A percentile compares a stretch with the other conserved stretches of the same genome.
Conservation (phyloP, 192 early-diverging fungal genomes). For the Coemansia sp. region DNA sequence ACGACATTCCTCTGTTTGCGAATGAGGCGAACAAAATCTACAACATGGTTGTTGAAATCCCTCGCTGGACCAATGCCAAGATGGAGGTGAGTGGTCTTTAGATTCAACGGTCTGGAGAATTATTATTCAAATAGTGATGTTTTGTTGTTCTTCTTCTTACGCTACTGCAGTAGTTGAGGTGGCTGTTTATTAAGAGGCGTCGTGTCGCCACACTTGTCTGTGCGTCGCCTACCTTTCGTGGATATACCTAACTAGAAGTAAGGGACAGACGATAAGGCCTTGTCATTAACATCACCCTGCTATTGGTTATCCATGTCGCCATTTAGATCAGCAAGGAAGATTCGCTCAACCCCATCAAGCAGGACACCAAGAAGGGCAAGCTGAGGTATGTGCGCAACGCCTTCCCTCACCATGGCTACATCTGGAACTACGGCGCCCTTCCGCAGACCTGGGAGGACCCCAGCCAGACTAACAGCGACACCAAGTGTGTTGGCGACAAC, state of each 20-base stretch:
- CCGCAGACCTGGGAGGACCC: conserved; percentile 99
- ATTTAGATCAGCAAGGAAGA: conserved; percentile 92
- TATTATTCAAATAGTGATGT: background rate
- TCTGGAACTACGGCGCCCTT: conserved; percentile 99
- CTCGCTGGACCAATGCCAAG: conserved; percentile 99
- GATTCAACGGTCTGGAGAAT: background rate
- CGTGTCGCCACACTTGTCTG: background rate
- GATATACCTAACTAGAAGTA: background rate
- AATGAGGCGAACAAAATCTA: conserved; percentile 88
- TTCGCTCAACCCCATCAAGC: conserved; percentile 97
- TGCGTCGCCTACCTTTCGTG: background rate
- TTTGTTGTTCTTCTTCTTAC: background rate
- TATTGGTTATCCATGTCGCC: conserved; percentile 19
- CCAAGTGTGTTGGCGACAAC: conserved; percentile 95
- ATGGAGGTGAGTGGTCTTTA: conserved; percentile 65
- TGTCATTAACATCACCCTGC: conserved; percentile 1
- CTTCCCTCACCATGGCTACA: conserved; percentile 99
- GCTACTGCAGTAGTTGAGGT: background rate
- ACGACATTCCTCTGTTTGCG: conserved; percentile 97
- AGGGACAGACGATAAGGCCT: background rate
- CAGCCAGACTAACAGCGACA: conserved; percentile 84
- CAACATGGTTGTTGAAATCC: conserved; percentile 99
- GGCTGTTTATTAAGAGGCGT: background rate
- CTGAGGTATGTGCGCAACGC: conserved; percentile 97
- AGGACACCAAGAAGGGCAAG: conserved; percentile 99